These are phyloP conservation scores for Stropharia rugosoannulata DNA, from an alignment of 768 basidiomycete genomes.

Conservation along the genomic window DNA sequence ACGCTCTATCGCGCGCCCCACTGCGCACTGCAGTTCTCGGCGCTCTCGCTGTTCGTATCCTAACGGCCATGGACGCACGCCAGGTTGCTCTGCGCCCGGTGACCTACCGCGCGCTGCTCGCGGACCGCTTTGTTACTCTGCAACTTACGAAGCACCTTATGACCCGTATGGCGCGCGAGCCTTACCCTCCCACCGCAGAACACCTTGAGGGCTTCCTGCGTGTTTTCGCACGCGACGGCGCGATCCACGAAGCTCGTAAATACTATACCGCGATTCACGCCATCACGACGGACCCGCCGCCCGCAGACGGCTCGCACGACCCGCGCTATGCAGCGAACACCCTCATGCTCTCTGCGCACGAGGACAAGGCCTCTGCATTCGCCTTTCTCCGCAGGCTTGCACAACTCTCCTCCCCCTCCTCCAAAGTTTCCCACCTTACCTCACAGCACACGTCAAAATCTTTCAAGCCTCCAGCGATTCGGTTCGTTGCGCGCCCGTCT, in stretches of 20 bases:
- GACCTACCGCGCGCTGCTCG: conserved; percentile 45
- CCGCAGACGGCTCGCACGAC: conserved; percentile 7
- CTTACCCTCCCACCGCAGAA: conserved; percentile 33
- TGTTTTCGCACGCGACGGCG: conserved; percentile 44
- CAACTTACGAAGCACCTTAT: conserved; percentile 49
- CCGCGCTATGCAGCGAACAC: conserved; percentile 38
- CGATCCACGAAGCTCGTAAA: conserved; percentile 36
- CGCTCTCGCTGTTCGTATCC: conserved; percentile 36
- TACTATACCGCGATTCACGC: conserved; percentile 40
- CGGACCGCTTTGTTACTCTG: conserved; percentile 49
- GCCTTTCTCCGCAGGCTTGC: conserved; percentile 34
- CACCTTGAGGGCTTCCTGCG: conserved; percentile 52
- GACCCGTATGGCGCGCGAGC: conserved; percentile 38
- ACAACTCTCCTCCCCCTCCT: neutral
- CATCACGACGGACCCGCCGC: neutral
- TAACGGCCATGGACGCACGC: conserved; percentile 47
- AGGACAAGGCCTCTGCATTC: conserved; percentile 44
- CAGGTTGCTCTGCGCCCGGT: conserved; percentile 36
- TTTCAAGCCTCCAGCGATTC: conserved; percentile 4
- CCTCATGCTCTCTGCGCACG: conserved; percentile 38
- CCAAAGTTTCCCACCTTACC: neutral
- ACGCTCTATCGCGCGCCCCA: conserved; percentile 43
- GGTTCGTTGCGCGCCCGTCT: conserved; percentile 21
- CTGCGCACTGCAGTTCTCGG: conserved; percentile 38
- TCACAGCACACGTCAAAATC: neutral